Evolutionary conservation across 2,329 filamentous ascomycete species (phyloP), one percentile per base, ranked within the genome.

Genomic region (Aschersonia sp.): DNA sequence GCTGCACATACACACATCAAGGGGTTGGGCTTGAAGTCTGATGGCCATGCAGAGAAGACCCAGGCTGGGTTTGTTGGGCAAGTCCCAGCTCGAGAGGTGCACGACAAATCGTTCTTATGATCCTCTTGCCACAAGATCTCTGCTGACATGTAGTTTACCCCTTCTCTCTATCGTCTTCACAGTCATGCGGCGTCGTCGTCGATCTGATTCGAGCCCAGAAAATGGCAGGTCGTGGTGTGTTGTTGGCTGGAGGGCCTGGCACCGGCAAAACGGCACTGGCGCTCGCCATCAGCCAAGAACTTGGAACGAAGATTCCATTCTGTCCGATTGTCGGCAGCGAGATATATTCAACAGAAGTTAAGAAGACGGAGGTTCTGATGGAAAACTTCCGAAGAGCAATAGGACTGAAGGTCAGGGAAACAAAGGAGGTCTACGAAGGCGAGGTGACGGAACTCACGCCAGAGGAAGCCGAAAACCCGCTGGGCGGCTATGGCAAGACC

Each of bases 321-420:
- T 96, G 92, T 66, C 89, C 91, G 40, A 97, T 98, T 62, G 92
- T 96, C 47, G 92, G 89, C 58, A 96, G 89, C 72, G 92, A 98
- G 68, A 85, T 98, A 59, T 98, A 96, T 71, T 95, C 88, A 56
- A 84, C 91, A 44, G 92, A 98, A 68, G 89, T 98, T 54, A 98
- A 98, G 80, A 98, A 98, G 80, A 98, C 92, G 45, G 92, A 98
- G 68, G 85, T 94, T 55, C 72, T 98, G 63, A 97, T 97, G 92
- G 92, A 98, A 75, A 97, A 97, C 72, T 98, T 98, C 67, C 80
- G 92, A 63, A 78, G 92, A 62, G 92, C 92, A 50, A 98, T 98
- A 65, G 92, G 91, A 35, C 76, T 98, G 56, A 89, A 94, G 62
- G 92, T 98, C 55, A 88, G 92, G 60, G 92, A 98, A 74, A 96